Base-by-base conservation (phyloP, 1,139 yeast genomes). In the Meyerozyma sp. region DNA sequence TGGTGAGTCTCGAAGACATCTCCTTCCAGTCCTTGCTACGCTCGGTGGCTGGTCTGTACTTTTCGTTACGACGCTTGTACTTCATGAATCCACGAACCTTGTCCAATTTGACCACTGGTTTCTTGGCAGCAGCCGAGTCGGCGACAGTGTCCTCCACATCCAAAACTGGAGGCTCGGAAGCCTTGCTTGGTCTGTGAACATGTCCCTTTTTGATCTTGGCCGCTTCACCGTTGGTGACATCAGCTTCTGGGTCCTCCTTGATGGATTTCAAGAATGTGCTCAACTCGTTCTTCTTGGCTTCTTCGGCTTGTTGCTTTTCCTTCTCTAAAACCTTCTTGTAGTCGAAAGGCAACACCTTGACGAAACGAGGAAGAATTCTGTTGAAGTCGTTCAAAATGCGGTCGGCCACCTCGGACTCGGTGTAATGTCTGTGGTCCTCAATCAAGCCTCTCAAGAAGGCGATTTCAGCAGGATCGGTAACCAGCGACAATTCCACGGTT, bases 381-480 rank as follows among this genome's bases (percentile, higher is more conserved):
- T 90, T 88, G 76, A 93, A 93, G 66, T 90, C 91, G 50, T 71
- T 75, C 72, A 93, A 77, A 49, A 93, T 78, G 49, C 86, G 79
- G 55, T 82, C 87, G 42, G 98, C 97, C 51, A 93, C 79, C 61
- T 85, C 94, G 29, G 98, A 93, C 32, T 84, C 87, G 46, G 98
- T 93, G 79, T 86, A 90, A 63, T 90, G 96, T 57, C 91, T 84
- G 65, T 93, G 98, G 58, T 93, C 96, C 67, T 93, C 97, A 57
- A 93, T 82, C 62, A 93, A 76, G 32, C 95, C 95, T 62, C 96
- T 84, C 58, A 93, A 81, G 68, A 89, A 90, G 0, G 97, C 97
- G 68, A 91, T 86, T 68, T 93, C 98, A 44, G 84, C 76, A 7
- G 98, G 95, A 54, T 91, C 98, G 44, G 81, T 75, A 44, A 93